These are phyloP conservation scores for Amaranthus cruentus DNA, from an alignment of 148 eudicot species.

Conservation along the genomic window DNA sequence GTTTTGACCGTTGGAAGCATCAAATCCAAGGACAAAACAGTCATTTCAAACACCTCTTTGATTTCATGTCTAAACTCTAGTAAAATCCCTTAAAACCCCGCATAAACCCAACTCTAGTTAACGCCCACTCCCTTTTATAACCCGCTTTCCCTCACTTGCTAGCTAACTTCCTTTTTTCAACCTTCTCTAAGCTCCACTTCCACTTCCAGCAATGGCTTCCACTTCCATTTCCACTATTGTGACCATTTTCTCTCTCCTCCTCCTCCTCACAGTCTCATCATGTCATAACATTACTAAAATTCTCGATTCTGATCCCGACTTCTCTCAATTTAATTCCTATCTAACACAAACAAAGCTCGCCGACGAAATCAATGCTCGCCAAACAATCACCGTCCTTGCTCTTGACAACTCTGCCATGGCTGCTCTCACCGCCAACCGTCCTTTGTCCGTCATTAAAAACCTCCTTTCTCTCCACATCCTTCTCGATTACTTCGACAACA, in stretches of 20 bases:
- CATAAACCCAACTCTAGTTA: neutral
- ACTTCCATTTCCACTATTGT: neutral
- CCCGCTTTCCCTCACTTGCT: neutral
- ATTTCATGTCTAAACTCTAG: slow-evolving; percentile 10
- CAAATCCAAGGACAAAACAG: neutral
- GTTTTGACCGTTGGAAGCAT: slow-evolving; percentile 8
- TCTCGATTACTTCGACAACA: slow-evolving; percentile 58
- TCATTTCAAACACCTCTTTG: neutral
- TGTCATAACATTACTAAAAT: slow-evolving; percentile 73
- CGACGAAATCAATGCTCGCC: slow-evolving; percentile 74
- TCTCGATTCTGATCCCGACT: slow-evolving; percentile 41
- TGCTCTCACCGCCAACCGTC: slow-evolving; percentile 31
- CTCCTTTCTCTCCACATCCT: slow-evolving; percentile 51
- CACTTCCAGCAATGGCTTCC: slow-evolving; percentile 13
- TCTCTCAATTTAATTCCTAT: slow-evolving; percentile 44
- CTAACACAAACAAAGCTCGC: slow-evolving; percentile 63
- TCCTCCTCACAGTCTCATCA: slow-evolving; percentile 15
- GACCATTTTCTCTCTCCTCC: slow-evolving; percentile 16
- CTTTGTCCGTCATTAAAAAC: slow-evolving; percentile 51
- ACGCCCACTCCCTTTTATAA: neutral
- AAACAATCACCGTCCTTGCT: slow-evolving; percentile 69
- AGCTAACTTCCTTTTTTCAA: neutral
- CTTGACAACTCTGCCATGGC: slow-evolving; percentile 48
- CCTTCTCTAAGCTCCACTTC: neutral
- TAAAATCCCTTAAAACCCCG: neutral